Evolutionary conservation across 2,329 filamentous ascomycete genomes (phyloP).

Genomic region (Penicillium crustosum): DNA sequence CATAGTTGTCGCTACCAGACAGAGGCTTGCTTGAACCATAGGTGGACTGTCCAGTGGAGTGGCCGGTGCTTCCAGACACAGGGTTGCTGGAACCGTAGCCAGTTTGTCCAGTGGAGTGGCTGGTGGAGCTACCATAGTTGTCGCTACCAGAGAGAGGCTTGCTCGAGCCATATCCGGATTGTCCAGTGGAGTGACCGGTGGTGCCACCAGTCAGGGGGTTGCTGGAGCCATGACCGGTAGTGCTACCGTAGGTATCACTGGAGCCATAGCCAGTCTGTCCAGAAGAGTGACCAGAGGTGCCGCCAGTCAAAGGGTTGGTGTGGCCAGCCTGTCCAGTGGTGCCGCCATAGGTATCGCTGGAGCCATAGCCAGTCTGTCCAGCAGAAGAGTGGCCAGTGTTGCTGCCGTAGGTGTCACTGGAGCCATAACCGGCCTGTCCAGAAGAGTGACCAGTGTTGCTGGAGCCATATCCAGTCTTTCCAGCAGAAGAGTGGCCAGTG

Average conservation of each 20-base stretch:
- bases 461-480: background rate
- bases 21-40: background rate
- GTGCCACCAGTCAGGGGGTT: background rate
- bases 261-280: background rate
- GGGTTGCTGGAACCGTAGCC: background rate
- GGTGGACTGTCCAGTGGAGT: background rate
- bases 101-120: background rate
- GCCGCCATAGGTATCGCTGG: background rate
- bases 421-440: background rate
- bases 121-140: background rate
- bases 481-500: background rate
- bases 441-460: background rate
- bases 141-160: constrained; percentile 6
- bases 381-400: background rate
- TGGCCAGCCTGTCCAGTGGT: background rate
- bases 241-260: background rate
- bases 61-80: background rate
- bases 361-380: background rate
- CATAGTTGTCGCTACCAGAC: background rate
- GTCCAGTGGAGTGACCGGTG: background rate
- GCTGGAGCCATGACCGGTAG: background rate
- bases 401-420: background rate
- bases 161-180: background rate
- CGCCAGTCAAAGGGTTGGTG: background rate
- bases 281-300: background rate